Base-by-base conservation (phyloP, 1,284 basidiomycete species). In the Irpex lacteus region DNA sequence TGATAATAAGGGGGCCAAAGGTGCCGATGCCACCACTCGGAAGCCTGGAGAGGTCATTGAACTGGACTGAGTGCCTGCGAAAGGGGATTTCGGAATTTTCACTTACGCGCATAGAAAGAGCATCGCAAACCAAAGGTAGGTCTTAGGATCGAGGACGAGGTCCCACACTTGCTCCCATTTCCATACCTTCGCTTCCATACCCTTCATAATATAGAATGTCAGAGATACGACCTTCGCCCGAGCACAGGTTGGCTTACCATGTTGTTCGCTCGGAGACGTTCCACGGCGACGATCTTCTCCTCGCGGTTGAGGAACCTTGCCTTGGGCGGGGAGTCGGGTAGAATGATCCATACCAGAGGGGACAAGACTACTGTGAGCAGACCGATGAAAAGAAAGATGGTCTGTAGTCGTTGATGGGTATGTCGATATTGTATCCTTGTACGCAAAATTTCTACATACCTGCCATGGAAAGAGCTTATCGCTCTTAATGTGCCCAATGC, bases 341-440 rank as follows among this genome's bases (percentile, higher is more conserved):
- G 72, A n/a, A 79, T 69, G 53, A 80, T 70, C 77, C 75, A 77
- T 18, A 84, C 77, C 60, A 83, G 65, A 0, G 81, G 82, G 15
- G 78, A 80, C 38, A 74, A 73, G n/a, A 74, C 76, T 19, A 82
- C 68, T 5, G 82, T 80, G 54, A 83, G 67, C 7, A 76, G 70
- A 37, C 82, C 83, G 63, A 82, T 80, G 73, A 83, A 83, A 40
- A 84, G 70, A 71, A 82, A 84, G 62, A 83, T 82, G 15, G 74
- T 77, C 75, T 82, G 70, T 34, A 50, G 36, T 19, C 32, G 55
- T 18, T 47, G 44, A 47, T 2, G 44, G 7, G 6, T 34, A 34
- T 34, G 32, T 34, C 6, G 15, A 18, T 15, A 47, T 13, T 36
- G 26, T 40, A 40, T 55, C 36, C n/a, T 21, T 37, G 58, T 60